Evolutionary conservation across 2,329 filamentous ascomycete genomes (phyloP), one percentile per base, ranked within the genome.

Genomic region (Ophidiomyces ophidiicola): DNA sequence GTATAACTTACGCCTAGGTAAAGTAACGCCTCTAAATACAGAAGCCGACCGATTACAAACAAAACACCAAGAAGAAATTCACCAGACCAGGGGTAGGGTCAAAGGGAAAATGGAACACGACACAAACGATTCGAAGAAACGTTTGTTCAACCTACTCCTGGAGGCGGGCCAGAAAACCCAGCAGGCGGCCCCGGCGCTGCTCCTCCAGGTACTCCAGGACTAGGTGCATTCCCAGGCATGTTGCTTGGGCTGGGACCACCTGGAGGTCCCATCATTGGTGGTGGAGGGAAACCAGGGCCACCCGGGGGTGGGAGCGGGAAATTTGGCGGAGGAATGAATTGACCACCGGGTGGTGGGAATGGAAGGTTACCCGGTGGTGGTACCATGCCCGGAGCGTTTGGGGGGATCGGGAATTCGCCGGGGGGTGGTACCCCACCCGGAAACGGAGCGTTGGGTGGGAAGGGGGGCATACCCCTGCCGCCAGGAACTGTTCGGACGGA

Each of bases 401-500:
- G 10, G 11, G 37, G 37, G 8, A 18, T 29, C 28, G 37, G 37
- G 15, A 39, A 28, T 1, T 39, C 37, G 21, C 30, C 30, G 19
- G 37, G 8, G 17, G 32, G 31, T 23, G 21, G 20, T 26, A 63
- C 62, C 54, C 61, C 56, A 45, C 59, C 58, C 32, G 25, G 49
- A 46, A 41, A 59, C 7, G 62, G 66, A 5, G 70, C 69, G n/a
- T n/a, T n/a, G 3, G 70, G 71, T 45, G 75, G 70, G 28, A 64
- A 70, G 34, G 64, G 64, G 38, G 59, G 56, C 54, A 68, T 64
- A 46, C 71, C 70, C 49, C 69, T 66, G 40, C 67, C 70, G 43
- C 67, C 71, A 29, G 74, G 72, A 44, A 71, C 70, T 70, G 28
- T 51, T n/a, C n/a, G n/a, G 30, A 30, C n/a, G 34, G 25, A 41